phyloP scores from a whole-genome alignment of 208 protist genomes.

The Trypanosoma lewisi region DNA sequence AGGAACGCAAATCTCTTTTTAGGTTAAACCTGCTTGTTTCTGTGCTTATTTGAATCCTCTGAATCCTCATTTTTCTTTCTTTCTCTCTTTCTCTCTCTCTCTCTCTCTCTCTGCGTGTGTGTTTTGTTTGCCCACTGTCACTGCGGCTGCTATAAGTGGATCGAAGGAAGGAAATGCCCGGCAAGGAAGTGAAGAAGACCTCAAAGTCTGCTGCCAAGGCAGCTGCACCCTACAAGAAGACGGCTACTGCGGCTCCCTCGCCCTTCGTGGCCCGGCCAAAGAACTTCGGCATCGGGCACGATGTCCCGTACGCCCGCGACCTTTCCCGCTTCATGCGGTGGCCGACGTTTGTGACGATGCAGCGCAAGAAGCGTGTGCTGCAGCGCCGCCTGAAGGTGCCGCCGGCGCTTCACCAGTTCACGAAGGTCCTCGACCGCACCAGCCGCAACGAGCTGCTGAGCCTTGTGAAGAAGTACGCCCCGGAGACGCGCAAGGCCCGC shows the following conservation, averaged over 20 bases:
- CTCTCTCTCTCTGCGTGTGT: too few species aligned
- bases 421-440: conserved; percentile 91
- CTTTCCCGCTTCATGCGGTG: conserved; percentile 97
- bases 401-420: conserved; percentile 87
- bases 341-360: conserved; percentile 98
- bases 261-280: conserved; percentile 78
- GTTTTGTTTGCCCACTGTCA: too few species aligned
- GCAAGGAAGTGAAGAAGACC: conserved; percentile 85
- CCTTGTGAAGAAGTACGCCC: conserved; percentile 98
- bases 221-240: conserved; percentile 79
- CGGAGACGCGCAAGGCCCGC: conserved; percentile 95
- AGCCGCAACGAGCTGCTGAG: conserved; percentile 96
- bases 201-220: conserved; percentile 52
- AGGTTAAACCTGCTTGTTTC: too few species aligned
- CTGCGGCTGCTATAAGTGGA: too few species aligned
- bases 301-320: conserved; percentile 94
- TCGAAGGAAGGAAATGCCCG: too few species aligned
- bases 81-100: too few species aligned
- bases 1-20: too few species aligned
- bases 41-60: too few species aligned
- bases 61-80: too few species aligned
- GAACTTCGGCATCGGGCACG: conserved; percentile 92
- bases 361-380: conserved; percentile 97
- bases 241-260: conserved; percentile 36
- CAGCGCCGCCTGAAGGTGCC: conserved; percentile 97